These are phyloP conservation scores for Neurospora sp. DNA, from an alignment of 495 filamentous ascomycete genomes.

Conservation along the genomic window DNA sequence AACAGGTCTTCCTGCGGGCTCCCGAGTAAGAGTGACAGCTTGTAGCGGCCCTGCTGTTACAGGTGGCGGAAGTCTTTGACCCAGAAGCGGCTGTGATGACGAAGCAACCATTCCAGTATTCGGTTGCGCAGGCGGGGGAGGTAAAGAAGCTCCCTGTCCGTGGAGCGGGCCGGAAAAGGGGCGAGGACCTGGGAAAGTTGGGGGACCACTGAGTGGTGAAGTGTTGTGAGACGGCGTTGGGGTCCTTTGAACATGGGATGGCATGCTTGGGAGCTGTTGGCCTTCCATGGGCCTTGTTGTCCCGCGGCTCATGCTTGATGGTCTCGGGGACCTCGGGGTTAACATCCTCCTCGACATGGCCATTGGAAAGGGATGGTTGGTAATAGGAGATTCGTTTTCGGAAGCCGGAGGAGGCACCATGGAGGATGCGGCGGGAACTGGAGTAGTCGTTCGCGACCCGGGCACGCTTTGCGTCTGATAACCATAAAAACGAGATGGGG, in stretches of 20 bases:
- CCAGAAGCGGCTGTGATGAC: slow-evolving; percentile 30
- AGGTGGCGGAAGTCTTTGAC: slow-evolving; percentile 16
- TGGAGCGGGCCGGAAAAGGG: slow-evolving; percentile 19
- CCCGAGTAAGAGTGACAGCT: slow-evolving; percentile 7
- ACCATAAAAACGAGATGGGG: slow-evolving; percentile 22
- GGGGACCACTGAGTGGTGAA: slow-evolving; percentile 22
- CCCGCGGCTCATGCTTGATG: slow-evolving; percentile 33
- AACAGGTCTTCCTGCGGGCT: slow-evolving; percentile 14
- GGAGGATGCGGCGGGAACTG: slow-evolving; percentile 13
- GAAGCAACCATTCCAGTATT: slow-evolving; percentile 23
- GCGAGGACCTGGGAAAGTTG: slow-evolving; percentile 21
- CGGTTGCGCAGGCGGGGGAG: slow-evolving; percentile 21
- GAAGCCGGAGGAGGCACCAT: slow-evolving; percentile 16
- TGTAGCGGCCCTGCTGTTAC: slow-evolving; percentile 17
- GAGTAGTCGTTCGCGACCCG: background rate
- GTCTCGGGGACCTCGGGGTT: slow-evolving; percentile 54
- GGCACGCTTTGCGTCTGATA: slow-evolving; percentile 19
- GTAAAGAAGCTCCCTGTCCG: slow-evolving; percentile 16
- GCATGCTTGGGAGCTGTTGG: slow-evolving; percentile 30
- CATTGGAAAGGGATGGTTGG: slow-evolving; percentile 30
- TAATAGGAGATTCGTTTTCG: slow-evolving; percentile 28
- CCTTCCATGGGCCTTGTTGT: slow-evolving; percentile 36
- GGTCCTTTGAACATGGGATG: slow-evolving; percentile 24
- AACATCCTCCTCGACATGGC: slow-evolving; percentile 42
- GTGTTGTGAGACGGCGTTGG: slow-evolving; percentile 11